Conservation (phyloP, 495 filamentous ascomycete genomes). For the Bombardia bombarda region DNA sequence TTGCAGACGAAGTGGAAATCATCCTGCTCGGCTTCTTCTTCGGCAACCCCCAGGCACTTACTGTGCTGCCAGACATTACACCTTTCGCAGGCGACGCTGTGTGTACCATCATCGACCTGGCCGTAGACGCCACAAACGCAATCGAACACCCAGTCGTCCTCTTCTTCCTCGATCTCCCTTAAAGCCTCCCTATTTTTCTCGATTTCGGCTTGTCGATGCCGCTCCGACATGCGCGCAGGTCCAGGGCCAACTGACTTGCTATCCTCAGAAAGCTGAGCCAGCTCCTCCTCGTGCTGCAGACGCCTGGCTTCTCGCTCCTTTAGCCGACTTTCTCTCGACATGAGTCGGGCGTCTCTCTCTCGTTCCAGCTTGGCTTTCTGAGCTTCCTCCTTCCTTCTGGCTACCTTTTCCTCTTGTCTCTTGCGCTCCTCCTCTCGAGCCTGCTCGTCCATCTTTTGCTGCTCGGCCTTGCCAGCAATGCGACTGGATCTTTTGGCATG, state of each 20-base stretch:
- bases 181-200: constrained; percentile 68
- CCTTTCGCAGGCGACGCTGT: constrained; percentile 88
- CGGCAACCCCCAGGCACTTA: constrained; percentile 73
- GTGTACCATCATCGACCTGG: constrained; percentile 84
- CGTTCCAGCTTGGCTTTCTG: constrained; percentile 57
- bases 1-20: constrained; percentile 86
- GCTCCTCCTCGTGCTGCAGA: constrained; percentile 72
- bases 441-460: constrained; percentile 65
- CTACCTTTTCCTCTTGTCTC: constrained; percentile 53
- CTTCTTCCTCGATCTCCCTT: constrained; percentile 59
- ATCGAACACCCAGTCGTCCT: constrained; percentile 91
- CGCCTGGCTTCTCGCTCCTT: constrained; percentile 77
- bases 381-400: constrained; percentile 61
- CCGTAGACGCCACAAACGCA: constrained; percentile 87
- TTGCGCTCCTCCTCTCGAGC: constrained; percentile 64
- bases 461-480: constrained; percentile 71
- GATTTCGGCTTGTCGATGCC: constrained; percentile 69
- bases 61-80: constrained; percentile 97
- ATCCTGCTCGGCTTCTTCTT: constrained; percentile 70
- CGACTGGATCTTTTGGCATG: constrained; percentile 88
- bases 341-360: constrained; percentile 72
- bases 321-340: constrained; percentile 75
- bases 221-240: constrained; percentile 63
- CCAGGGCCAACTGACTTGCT: constrained; percentile 57
- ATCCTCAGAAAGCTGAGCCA: constrained; percentile 69